These are phyloP conservation scores for Ophiostoma novo-ulmi DNA, from an alignment of 2,329 filamentous ascomycete species.

Conservation along the genomic window DNA sequence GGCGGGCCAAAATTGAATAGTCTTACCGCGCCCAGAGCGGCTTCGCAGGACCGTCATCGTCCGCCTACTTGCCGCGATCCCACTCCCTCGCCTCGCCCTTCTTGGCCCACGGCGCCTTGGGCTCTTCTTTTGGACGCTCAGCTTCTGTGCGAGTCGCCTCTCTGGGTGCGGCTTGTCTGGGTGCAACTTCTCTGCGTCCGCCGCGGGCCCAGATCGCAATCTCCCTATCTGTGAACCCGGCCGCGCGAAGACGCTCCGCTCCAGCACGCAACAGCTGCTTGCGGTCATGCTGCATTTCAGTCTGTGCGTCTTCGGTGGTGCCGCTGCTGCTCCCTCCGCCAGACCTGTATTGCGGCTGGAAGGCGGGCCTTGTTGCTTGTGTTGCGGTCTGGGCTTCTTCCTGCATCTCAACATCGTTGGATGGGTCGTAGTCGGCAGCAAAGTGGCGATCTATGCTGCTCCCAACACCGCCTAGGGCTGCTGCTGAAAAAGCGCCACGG, in stretches of 20 bases:
- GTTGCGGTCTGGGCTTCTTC: neutral
- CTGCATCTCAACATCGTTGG: conserved; percentile 16
- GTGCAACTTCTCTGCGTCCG: conserved; percentile 42
- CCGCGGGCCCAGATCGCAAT: conserved; percentile 65
- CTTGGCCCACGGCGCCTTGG: conserved; percentile 57
- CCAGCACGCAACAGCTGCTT: conserved; percentile 71
- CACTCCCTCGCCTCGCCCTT: conserved; percentile 59
- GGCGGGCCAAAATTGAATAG: neutral
- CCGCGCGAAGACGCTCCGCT: conserved; percentile 67
- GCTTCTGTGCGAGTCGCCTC: neutral
- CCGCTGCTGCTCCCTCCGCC: neutral
- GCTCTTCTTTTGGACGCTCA: neutral
- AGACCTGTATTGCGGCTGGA: neutral
- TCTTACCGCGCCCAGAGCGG: conserved; percentile 26
- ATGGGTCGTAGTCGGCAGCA: conserved; percentile 25
- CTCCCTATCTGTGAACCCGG: conserved; percentile 72
- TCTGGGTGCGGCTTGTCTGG: conserved; percentile 43
- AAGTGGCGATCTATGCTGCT: conserved; percentile 27
- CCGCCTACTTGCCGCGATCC: conserved; percentile 49
- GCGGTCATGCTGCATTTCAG: conserved; percentile 50
- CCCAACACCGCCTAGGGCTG: neutral
- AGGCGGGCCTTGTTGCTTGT: neutral
- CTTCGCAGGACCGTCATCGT: conserved; percentile 24
- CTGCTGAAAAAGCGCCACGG: conserved; percentile 7
- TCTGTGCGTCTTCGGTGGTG: conserved; percentile 21